phyloP scores from a whole-genome alignment of 495 filamentous ascomycete species.

The Mycothermus thermophilus region DNA sequence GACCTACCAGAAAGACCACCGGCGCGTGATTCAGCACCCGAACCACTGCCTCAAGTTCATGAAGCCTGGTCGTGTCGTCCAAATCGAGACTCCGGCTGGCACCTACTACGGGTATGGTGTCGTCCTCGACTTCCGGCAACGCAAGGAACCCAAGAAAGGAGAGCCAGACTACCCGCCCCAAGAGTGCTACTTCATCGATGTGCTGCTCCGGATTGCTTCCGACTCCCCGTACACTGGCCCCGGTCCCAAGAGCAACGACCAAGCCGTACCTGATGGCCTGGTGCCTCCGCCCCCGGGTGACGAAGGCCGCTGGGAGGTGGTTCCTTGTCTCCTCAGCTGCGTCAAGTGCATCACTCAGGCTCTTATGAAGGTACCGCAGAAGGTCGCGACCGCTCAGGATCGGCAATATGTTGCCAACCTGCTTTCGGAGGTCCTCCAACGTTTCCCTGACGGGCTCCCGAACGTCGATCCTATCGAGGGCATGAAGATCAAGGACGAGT shows the following conservation, averaged over 20 bases:
- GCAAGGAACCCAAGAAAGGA: slow-evolving; percentile 44
- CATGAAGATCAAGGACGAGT: slow-evolving; percentile 83
- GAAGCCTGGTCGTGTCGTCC: slow-evolving; percentile 69
- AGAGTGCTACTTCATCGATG: slow-evolving; percentile 66
- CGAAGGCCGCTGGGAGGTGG: slow-evolving; percentile 55
- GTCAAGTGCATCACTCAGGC: slow-evolving; percentile 65
- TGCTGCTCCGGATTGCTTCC: slow-evolving; percentile 57
- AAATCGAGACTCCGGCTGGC: slow-evolving; percentile 53
- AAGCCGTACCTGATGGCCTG: slow-evolving; percentile 23
- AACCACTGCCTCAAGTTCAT: slow-evolving; percentile 68
- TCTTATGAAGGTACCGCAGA: slow-evolving; percentile 64
- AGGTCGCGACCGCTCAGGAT: slow-evolving; percentile 47
- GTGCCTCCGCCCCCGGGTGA: slow-evolving; percentile 11
- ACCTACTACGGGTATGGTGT: slow-evolving; percentile 89
- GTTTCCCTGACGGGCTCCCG: slow-evolving; percentile 88
- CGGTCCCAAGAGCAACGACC: slow-evolving; percentile 16
- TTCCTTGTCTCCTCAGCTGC: slow-evolving; percentile 75
- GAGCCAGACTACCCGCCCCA: slow-evolving; percentile 53
- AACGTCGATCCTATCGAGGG: slow-evolving; percentile 85
- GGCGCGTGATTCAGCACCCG: slow-evolving; percentile 77
- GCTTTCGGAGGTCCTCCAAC: slow-evolving; percentile 59
- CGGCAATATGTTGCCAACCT: slow-evolving; percentile 46
- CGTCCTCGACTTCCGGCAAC: slow-evolving; percentile 53
- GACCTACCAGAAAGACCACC: slow-evolving; percentile 72
- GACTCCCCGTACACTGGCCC: slow-evolving; percentile 29